Conservation (phyloP, 2,329 filamentous ascomycete species). For the Calonectria crousiana region DNA sequence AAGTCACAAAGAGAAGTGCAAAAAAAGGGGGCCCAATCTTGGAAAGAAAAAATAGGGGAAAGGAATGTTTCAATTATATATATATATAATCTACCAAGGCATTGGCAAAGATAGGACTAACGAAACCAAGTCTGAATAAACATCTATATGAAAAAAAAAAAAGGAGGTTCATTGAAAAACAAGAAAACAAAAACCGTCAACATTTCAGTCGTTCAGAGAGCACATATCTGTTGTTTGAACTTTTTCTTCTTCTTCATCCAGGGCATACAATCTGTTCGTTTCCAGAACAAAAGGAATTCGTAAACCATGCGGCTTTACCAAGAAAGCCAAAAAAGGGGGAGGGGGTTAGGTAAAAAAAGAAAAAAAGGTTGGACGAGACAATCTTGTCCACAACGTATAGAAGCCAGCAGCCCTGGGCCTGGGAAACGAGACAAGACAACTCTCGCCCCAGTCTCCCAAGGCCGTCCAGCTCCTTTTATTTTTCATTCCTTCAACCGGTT, state of each 20-base stretch:
- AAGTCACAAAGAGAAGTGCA: background rate
- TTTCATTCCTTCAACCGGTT: background rate
- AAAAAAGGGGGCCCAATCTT: background rate
- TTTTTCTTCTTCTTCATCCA: background rate
- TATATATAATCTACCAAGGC: background rate
- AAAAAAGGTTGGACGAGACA: background rate
- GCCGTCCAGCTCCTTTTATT: background rate
- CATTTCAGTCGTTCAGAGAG: background rate
- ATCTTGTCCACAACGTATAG: background rate
- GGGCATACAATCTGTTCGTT: constrained; percentile 10
- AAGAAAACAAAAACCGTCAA: background rate
- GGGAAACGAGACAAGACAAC: background rate
- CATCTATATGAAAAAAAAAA: background rate
- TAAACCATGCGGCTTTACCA: background rate
- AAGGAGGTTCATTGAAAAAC: background rate
- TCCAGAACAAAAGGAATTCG: constrained; percentile 10
- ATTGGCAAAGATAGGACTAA: background rate
- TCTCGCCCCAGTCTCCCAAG: background rate
- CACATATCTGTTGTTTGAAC: background rate
- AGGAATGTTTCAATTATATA: background rate
- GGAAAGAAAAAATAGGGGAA: background rate
- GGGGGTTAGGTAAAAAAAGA: background rate
- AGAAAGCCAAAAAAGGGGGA: background rate
- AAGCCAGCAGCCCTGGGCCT: background rate
- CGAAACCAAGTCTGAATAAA: background rate